Evolutionary conservation across 2,329 filamentous ascomycete genomes (phyloP), one percentile per base, ranked within the genome.

Genomic region (Parascedosporium putredinis): DNA sequence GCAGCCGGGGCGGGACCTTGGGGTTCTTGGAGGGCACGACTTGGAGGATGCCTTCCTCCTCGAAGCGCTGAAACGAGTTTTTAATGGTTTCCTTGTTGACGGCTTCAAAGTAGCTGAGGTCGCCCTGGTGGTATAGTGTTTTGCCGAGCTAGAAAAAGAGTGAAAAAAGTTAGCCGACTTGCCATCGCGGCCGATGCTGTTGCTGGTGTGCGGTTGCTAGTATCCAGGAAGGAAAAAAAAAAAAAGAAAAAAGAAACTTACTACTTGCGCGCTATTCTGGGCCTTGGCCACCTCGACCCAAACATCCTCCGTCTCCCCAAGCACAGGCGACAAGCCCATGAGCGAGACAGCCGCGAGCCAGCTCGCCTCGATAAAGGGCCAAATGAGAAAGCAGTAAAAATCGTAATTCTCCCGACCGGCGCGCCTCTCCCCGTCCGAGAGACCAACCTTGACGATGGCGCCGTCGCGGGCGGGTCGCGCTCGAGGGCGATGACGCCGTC

Each of bases 21-120:
- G 74, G 58, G 53, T 84, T 83, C 57, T 82, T 84, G 50, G 75
- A 74, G 58, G 86, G 86, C 25, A 85, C 75, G 0, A 90, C 76
- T 42, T 86, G 70, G 51, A 97, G 75, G 55, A 97, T 94, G 7
- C 89, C 87, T 59, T 97, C 91, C 60, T 96, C 88, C 57, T 90
- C 83, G 60, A 95, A 95, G 14, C 88, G 81, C 33, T 80, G 75
- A 66, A 91, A 96, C 0, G 90, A 85, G 65, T 98, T 98, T 62
- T 93, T 95, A 51, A 98, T 77, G 0, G 90, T 95, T 65, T 98
- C 91, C 59, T 96, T 96, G 72, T 98, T 98, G 55, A 98, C 91
- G 2, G 93, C 90, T 68, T 98, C 93, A 57, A 96, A 97, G 68
- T 98, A 98, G 25, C 85, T 90, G 8, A 98, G 78, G 60, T 98